Conservation (phyloP, 2,329 filamentous ascomycete genomes). For the Sporothrix mexicana region DNA sequence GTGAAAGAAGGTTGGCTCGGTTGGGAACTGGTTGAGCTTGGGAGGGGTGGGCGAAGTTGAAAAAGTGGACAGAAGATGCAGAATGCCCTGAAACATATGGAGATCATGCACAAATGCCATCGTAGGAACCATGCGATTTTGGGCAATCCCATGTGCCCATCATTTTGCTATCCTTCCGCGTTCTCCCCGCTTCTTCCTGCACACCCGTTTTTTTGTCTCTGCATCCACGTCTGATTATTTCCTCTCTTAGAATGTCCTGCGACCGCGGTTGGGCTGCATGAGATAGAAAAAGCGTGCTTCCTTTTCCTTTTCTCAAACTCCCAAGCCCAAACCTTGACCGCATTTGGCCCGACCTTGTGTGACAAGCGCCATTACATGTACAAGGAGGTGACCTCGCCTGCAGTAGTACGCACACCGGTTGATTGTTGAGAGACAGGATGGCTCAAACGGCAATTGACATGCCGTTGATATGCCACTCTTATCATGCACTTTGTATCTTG, state of each 20-base stretch:
- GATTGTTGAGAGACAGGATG: not conserved
- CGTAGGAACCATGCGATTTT: not conserved
- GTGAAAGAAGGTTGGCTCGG: not conserved
- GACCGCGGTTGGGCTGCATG: not conserved
- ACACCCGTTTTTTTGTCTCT: not conserved
- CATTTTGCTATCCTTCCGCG: no score
- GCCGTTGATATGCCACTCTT: not conserved
- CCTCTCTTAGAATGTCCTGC: not conserved
- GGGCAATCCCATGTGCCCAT: not conserved
- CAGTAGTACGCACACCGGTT: not conserved
- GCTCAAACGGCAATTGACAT: not conserved
- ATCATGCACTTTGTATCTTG: no score
- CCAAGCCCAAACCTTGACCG: not conserved
- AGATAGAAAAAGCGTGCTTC: not conserved
- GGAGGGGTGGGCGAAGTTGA: not conserved
- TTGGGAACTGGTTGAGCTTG: not conserved
- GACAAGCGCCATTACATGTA: not conserved
- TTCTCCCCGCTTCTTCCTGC: not conserved
- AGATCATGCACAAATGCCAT: constrained; percentile 3
- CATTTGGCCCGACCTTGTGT: not conserved
- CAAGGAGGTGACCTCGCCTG: not conserved
- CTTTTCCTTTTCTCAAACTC: not conserved
- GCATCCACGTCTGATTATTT: not conserved
- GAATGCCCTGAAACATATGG: not conserved
- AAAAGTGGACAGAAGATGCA: not conserved